Base-by-base conservation (phyloP, 768 basidiomycete species). In the Russula brevipes region DNA sequence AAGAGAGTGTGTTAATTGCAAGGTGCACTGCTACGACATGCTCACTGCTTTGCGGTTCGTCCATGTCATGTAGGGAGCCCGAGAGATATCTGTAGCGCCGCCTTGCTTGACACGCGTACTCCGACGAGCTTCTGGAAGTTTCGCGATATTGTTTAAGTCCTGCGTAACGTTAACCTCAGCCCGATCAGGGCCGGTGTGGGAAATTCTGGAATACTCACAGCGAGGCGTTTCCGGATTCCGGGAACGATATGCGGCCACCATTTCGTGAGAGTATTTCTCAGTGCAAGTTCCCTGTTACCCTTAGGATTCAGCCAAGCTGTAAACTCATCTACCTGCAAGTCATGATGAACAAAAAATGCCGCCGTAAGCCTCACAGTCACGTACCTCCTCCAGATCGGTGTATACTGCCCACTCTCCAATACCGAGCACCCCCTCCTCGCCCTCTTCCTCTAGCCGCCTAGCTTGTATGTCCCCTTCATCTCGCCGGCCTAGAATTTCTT, bases 391-490 rank as follows among this genome's bases (percentile, higher is more conserved):
- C 30, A 88, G 73, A 63, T 90, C 87, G 54, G 89, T 85, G 74
- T 91, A 96, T 19, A 85, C 87, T n/a, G 85, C 94, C 96, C 96
- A 99, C 68, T 96, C 89, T 59, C 85, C 85, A 36, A 86, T 75
- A 17, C 76, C 81, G 47, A 98, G 77, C 70, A 87, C 79, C 9
- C 86, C 87, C 30, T 87, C 85, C 63, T 82, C 81, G 2, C 89
- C 92, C 72, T 96, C 94, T 72, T 94, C 95, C 51, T 86, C 87
- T 51, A 75, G 73, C 70, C 91, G 79, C 63, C 89, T 77, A 59
- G 76, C 77, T 54, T 80, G 80, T 35, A 93, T 78, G 54, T 79
- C 76, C 10, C 71, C 72, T 61, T 86, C 84, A 51, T 81, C 81
- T 64, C 84, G 77, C 69, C 83, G 80, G 59, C 81, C 79, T 70